These are phyloP conservation scores for Ophiosphaerella herpotricha DNA, from an alignment of 2,329 filamentous ascomycete genomes.

Conservation along the genomic window DNA sequence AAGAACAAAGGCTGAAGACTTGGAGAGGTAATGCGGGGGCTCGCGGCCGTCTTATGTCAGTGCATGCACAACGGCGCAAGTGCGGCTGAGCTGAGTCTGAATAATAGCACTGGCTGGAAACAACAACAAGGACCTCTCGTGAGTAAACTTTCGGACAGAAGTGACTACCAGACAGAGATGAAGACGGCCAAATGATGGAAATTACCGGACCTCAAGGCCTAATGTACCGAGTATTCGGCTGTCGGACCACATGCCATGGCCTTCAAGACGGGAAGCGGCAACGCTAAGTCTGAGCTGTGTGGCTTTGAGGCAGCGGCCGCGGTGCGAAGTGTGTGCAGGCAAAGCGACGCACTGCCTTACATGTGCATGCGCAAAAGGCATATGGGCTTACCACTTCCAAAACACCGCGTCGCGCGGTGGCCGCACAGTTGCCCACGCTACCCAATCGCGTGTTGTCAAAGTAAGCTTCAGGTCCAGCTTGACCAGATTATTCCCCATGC, in stretches of 20 bases:
- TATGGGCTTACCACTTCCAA: not conserved
- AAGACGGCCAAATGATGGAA: no score
- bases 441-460: not conserved
- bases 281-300: conserved; percentile 13
- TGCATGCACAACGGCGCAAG: conserved; percentile 6
- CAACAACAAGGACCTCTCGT: not conserved
- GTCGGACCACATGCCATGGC: conserved; percentile 11
- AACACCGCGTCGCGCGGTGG: not conserved
- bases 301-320: not conserved
- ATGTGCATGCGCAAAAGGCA: not conserved
- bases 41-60: conserved; percentile 7
- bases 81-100: conserved; percentile 9
- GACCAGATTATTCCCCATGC: no score
- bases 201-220: conserved; percentile 3
- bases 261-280: conserved; percentile 20
- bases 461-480: not conserved
- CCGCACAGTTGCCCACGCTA: not conserved
- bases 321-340: no score
- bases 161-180: not conserved
- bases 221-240: not conserved
- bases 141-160: not conserved
- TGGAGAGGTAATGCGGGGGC: not conserved
- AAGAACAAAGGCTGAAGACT: not conserved
- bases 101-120: not conserved
- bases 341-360: not conserved